Evolutionary conservation across 2,329 filamentous ascomycete genomes (phyloP).

Genomic region (Scedosporium dehoogii): DNA sequence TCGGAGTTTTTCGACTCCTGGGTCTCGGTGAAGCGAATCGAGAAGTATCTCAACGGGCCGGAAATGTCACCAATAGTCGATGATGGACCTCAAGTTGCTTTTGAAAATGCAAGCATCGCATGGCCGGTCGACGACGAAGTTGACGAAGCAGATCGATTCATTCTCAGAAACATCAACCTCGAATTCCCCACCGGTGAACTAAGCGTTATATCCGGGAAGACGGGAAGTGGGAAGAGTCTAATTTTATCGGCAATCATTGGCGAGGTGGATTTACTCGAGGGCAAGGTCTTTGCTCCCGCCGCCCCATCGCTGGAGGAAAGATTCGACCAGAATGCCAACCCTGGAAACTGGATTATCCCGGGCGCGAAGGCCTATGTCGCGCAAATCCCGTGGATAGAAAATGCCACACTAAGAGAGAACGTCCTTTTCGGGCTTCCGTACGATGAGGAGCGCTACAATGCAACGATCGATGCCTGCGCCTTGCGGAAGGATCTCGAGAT

Average conservation of each 20-base stretch:
- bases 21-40: slow-evolving; percentile 63
- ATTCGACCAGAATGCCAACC: slow-evolving; percentile 52
- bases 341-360: slow-evolving; percentile 58
- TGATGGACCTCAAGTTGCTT: slow-evolving; percentile 49
- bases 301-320: slow-evolving; percentile 42
- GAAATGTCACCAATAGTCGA: slow-evolving; percentile 49
- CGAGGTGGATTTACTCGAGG: slow-evolving; percentile 60
- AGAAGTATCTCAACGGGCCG: slow-evolving; percentile 57
- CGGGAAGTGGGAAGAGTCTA: slow-evolving; percentile 68
- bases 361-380: slow-evolving; percentile 64
- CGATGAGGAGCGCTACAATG: slow-evolving; percentile 57
- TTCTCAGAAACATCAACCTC: slow-evolving; percentile 53
- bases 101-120: slow-evolving; percentile 58
- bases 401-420: slow-evolving; percentile 68
- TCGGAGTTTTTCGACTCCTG: slow-evolving; percentile 49
- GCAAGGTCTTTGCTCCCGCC: slow-evolving; percentile 46
- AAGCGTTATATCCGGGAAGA: slow-evolving; percentile 67
- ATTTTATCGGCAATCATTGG: slow-evolving; percentile 65
- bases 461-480: slow-evolving; percentile 63
- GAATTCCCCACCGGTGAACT: slow-evolving; percentile 59
- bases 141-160: slow-evolving; percentile 49
- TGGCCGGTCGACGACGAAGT: slow-evolving; percentile 61
- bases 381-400: slow-evolving; percentile 80
- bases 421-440: slow-evolving; percentile 67
- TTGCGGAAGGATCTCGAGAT: slow-evolving; percentile 67